phyloP scores from a whole-genome alignment of 2,329 filamentous ascomycete species.

The Aspergillus sp. region DNA sequence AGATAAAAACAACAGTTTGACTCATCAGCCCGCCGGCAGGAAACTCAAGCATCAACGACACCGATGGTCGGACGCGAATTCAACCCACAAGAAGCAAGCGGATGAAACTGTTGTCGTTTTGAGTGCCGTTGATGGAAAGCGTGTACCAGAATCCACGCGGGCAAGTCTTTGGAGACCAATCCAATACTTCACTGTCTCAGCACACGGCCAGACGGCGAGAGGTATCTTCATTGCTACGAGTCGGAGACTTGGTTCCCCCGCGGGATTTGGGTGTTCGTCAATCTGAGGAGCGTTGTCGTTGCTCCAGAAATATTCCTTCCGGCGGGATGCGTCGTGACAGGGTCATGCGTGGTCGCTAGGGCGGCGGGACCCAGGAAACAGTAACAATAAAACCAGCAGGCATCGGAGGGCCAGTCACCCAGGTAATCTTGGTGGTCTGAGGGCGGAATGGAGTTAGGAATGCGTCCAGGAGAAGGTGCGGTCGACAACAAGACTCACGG shows the following conservation, averaged over 20 bases:
- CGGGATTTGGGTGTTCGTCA: slow-evolving; percentile 20
- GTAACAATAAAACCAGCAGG: slow-evolving; percentile 3
- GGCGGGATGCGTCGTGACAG: too few relatives aligned
- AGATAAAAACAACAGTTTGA: slow-evolving; percentile 3
- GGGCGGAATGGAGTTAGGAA: background rate
- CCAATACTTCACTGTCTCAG: slow-evolving; percentile 15
- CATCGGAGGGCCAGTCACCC: slow-evolving; percentile 16
- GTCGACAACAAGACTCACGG: slow-evolving; percentile 27
- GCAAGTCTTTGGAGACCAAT: slow-evolving; percentile 32
- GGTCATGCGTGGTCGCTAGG: too few relatives aligned
- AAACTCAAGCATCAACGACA: slow-evolving; percentile 30
- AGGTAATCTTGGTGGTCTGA: slow-evolving; percentile 8
- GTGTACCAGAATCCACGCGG: slow-evolving; percentile 21
- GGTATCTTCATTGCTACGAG: slow-evolving; percentile 36
- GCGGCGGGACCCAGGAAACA: too few relatives aligned
- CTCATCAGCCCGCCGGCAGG: slow-evolving; percentile 8
- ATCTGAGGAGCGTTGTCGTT: too few relatives aligned
- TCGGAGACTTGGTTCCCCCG: slow-evolving; percentile 25
- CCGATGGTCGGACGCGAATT: slow-evolving; percentile 25
- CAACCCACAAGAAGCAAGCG: slow-evolving; percentile 17
- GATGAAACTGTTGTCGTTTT: slow-evolving; percentile 2
- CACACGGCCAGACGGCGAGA: too few relatives aligned
- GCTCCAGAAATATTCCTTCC: too few relatives aligned
- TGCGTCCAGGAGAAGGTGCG: too few relatives aligned
- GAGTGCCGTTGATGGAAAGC: slow-evolving; percentile 6